phyloP scores from a whole-genome alignment of 441 rosid species.

The Euphorbia schlechtendalii region DNA sequence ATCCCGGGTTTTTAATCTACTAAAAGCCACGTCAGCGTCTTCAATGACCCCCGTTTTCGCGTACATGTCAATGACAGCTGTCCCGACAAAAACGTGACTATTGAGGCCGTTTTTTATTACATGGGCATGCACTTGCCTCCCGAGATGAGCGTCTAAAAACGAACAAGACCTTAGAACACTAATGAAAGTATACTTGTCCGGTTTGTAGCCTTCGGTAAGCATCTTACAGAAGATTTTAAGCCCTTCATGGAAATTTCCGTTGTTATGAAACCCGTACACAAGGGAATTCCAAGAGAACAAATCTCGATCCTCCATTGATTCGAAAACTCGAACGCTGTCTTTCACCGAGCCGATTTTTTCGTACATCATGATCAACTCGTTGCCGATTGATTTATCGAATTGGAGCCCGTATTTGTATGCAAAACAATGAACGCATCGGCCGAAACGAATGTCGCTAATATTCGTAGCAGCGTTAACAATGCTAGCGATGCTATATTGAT shows the following conservation, averaged over 20 bases:
- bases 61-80: slow-evolving; percentile 44
- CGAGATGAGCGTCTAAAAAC: slow-evolving; percentile 25
- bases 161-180: slow-evolving; percentile 35
- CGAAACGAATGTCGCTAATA: slow-evolving; percentile 22
- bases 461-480: slow-evolving; percentile 27
- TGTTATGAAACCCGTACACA: slow-evolving; percentile 27
- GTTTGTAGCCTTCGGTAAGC: slow-evolving; percentile 32
- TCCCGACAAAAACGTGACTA: slow-evolving; percentile 31
- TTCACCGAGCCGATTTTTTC: slow-evolving; percentile 26
- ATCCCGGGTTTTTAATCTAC: slow-evolving; percentile 30
- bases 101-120: slow-evolving; percentile 32
- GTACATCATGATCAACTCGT: slow-evolving; percentile 40
- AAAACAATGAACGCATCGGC: slow-evolving; percentile 36
- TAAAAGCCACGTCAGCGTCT: slow-evolving; percentile 31
- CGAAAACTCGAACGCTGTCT: slow-evolving; percentile 32
- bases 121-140: slow-evolving; percentile 42
- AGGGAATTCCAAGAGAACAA: slow-evolving; percentile 38
- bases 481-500: slow-evolving; percentile 27
- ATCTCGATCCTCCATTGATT: slow-evolving; percentile 27
- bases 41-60: slow-evolving; percentile 33
- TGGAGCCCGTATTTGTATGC: slow-evolving; percentile 33
- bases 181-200: slow-evolving; percentile 29
- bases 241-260: slow-evolving; percentile 21
- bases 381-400: slow-evolving; percentile 29
- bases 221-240: slow-evolving; percentile 29